These are phyloP conservation scores for Gnaphalium uliginosum DNA, from an alignment of 129 eudicot genomes.

Conservation along the genomic window DNA sequence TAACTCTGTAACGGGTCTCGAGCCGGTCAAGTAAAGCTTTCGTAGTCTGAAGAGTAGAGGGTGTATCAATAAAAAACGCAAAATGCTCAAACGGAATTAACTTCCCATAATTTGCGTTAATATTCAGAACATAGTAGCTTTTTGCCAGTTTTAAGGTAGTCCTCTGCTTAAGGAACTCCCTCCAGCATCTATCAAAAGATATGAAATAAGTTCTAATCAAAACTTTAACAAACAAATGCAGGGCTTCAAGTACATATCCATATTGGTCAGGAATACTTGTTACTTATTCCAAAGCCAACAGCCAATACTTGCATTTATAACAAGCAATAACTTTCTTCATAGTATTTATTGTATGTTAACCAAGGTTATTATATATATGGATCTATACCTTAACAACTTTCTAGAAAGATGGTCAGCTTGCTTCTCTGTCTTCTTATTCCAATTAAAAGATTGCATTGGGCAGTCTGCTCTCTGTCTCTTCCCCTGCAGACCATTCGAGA, in stretches of 20 bases:
- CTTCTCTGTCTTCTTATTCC: constrained; percentile 49
- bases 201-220: constrained; percentile 7
- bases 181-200: constrained; percentile 57
- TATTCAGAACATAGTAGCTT: constrained; percentile 28
- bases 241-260: not conserved
- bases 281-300: not conserved
- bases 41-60: constrained; percentile 38
- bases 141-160: constrained; percentile 34
- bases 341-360: not conserved
- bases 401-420: constrained; percentile 66
- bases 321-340: not conserved
- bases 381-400: constrained; percentile 59
- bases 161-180: constrained; percentile 24
- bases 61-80: constrained; percentile 42
- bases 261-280: not conserved
- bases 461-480: constrained; percentile 73
- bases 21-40: constrained; percentile 85
- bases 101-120: constrained; percentile 16
- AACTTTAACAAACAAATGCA: not conserved
- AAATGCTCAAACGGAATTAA: constrained; percentile 44
- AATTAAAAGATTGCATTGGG: constrained; percentile 50
- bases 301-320: not conserved
- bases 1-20: constrained; percentile 57
- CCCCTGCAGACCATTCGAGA: constrained; percentile 48
- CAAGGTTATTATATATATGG: constrained; percentile 8